A percentile compares a stretch with the other conserved stretches of the same genome.
These are phyloP conservation scores for Boletellus sp. DNA, from an alignment of 768 basidiomycete species.

Conservation along the genomic window DNA sequence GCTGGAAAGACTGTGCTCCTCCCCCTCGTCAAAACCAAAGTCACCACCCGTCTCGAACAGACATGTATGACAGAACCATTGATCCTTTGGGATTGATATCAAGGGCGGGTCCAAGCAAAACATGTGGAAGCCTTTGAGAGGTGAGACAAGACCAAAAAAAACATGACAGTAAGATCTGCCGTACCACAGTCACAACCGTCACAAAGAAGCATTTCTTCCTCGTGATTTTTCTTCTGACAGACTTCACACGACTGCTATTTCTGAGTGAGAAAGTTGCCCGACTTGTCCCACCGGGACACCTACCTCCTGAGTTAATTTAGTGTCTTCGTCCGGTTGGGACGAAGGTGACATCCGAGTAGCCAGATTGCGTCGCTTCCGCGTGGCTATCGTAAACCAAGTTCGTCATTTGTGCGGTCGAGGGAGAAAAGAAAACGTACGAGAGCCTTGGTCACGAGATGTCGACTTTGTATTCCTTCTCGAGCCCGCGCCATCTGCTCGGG, in stretches of 20 bases:
- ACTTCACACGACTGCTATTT: slow-evolving; percentile 85
- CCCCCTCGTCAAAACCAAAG: slow-evolving; percentile 97
- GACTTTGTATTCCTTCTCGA: slow-evolving; percentile 53
- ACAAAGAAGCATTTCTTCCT: slow-evolving; percentile 88
- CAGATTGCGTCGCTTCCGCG: slow-evolving; percentile 29
- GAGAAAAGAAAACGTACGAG: slow-evolving; percentile 28
- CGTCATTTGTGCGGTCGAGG: slow-evolving; percentile 6
- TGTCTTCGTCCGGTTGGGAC: slow-evolving; percentile 34
- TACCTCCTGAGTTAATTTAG: slow-evolving; percentile 53
- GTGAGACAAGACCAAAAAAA: slow-evolving; percentile 13
- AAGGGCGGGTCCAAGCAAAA: slow-evolving; percentile 95
- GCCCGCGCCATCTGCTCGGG: slow-evolving; percentile 35
- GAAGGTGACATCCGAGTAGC: slow-evolving; percentile 21
- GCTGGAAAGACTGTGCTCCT: slow-evolving; percentile 88
- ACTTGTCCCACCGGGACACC: slow-evolving; percentile 18
- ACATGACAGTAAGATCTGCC: slow-evolving; percentile 18
- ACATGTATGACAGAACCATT: slow-evolving; percentile 96
- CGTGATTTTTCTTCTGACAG: slow-evolving; percentile 84
- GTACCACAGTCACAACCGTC: slow-evolving; percentile 81
- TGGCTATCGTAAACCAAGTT: slow-evolving; percentile 26
- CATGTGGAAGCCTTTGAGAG: slow-evolving; percentile 81
- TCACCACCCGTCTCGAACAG: slow-evolving; percentile 89
- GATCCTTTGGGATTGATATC: slow-evolving; percentile 78
- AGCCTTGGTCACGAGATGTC: slow-evolving; percentile 48
- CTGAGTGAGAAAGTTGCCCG: slow-evolving; percentile 21